Conservation (phyloP, 2,329 filamentous ascomycete genomes). For the Meredithiella fracta region DNA sequence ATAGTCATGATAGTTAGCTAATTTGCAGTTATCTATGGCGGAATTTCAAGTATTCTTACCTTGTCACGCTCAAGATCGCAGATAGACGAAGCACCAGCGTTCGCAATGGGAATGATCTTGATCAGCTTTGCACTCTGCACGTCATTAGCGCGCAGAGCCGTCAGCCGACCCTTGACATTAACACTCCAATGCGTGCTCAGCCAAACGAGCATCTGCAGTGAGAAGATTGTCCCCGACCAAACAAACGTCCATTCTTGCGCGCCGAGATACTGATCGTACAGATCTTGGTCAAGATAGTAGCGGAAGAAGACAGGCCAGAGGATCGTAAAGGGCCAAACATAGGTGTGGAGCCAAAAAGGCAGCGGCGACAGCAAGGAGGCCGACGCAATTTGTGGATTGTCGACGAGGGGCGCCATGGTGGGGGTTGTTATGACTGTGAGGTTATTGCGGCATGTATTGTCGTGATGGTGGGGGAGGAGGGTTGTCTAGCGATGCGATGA, state of each 20-base stretch:
- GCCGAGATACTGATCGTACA: slow-evolving; percentile 81
- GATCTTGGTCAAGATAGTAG: slow-evolving; percentile 65
- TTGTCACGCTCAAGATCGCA: slow-evolving; percentile 65
- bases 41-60: slow-evolving; percentile 24
- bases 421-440: neutral
- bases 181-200: slow-evolving; percentile 97
- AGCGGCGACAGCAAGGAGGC: slow-evolving; percentile 81
- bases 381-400: slow-evolving; percentile 75
- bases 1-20: slow-evolving; percentile 5
- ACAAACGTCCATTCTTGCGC: slow-evolving; percentile 98
- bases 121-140: slow-evolving; percentile 67
- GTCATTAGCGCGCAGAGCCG: slow-evolving; percentile 50
- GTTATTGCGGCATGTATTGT: neutral
- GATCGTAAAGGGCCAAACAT: slow-evolving; percentile 83
- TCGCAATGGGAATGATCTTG: slow-evolving; percentile 79
- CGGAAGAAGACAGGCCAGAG: slow-evolving; percentile 85
- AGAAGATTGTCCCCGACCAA: slow-evolving; percentile 77
- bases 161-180: slow-evolving; percentile 67
- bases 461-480: neutral
- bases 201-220: slow-evolving; percentile 77
- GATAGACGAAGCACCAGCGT: slow-evolving; percentile 79
- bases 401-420: slow-evolving; percentile 64
- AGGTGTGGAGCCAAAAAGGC: slow-evolving; percentile 63
- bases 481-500: neutral
- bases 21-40: neutral